These are phyloP conservation scores for Candida berthetii DNA, from an alignment of 805 yeast genomes.

Conservation along the genomic window DNA sequence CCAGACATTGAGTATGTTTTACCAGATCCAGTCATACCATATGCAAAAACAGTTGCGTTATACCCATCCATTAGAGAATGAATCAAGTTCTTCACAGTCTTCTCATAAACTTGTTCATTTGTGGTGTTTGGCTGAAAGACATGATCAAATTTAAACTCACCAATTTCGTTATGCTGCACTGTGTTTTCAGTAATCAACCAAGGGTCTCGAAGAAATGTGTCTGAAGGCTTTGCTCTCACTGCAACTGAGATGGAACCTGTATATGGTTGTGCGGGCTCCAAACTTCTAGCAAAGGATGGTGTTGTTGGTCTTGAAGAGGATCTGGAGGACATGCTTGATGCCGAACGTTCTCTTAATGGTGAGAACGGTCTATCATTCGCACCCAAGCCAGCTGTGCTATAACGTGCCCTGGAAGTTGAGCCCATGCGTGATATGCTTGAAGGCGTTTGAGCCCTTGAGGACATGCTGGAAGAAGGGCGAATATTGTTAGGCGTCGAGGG, in stretches of 20 bases:
- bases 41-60: slow-evolving; percentile 88
- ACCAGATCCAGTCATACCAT: slow-evolving; percentile 97
- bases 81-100: slow-evolving; percentile 46
- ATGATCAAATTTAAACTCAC: slow-evolving; percentile 70
- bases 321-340: slow-evolving; percentile 3
- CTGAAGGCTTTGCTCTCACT: slow-evolving; percentile 67
- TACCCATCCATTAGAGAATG: slow-evolving; percentile 61
- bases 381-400: slow-evolving; percentile 1
- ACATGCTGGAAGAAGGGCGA: slow-evolving; percentile 15
- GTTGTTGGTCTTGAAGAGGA: slow-evolving; percentile 16
- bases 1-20: slow-evolving; percentile 90
- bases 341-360: slow-evolving; percentile 14
- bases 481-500: slow-evolving; percentile 15
- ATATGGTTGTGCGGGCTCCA: slow-evolving; percentile 27
- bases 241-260: slow-evolving; percentile 73
- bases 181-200: slow-evolving; percentile 22
- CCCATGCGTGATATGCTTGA: slow-evolving; percentile 9
- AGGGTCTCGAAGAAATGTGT: slow-evolving; percentile 22
- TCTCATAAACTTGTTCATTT: slow-evolving; percentile 57
- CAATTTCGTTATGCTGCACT: slow-evolving; percentile 52
- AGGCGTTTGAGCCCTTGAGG: slow-evolving; percentile 15
- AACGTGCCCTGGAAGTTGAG: slow-evolving; percentile 7
- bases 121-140: slow-evolving; percentile 56
- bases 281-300: slow-evolving; percentile 9
- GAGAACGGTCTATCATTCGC: slow-evolving; percentile 13